Evolutionary conservation across 805 yeast genomes (phyloP).

Genomic region (Kazachstania martiniae): DNA sequence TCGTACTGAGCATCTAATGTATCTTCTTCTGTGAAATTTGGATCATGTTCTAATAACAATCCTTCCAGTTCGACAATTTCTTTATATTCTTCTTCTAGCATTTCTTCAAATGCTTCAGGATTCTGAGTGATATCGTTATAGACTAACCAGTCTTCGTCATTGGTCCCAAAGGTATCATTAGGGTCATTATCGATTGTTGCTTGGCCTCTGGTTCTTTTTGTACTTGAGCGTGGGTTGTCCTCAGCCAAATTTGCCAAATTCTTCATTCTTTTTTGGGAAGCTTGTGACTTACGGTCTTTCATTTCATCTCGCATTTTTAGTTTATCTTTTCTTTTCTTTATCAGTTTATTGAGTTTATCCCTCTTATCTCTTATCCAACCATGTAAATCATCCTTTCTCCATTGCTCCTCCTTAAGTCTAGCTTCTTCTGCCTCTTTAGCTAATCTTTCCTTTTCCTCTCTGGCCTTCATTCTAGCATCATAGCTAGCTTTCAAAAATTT

Average conservation of each 20-base stretch:
- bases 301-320: conserved; percentile 63
- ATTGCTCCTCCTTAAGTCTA: conserved; percentile 55
- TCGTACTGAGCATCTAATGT: conserved; percentile 72
- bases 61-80: conserved; percentile 55
- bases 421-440: conserved; percentile 48
- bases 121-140: conserved; percentile 72
- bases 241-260: conserved; percentile 82
- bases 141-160: conserved; percentile 91
- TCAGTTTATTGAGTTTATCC: conserved; percentile 43
- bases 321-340: conserved; percentile 56
- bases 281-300: conserved; percentile 79
- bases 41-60: conserved; percentile 70
- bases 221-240: conserved; percentile 33
- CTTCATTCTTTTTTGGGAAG: conserved; percentile 89
- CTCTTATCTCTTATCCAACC: conserved; percentile 77
- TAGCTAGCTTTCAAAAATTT: conserved; percentile 70
- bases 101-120: conserved; percentile 57
- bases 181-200: conserved; percentile 82
- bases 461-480: conserved; percentile 79
- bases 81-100: conserved; percentile 62
- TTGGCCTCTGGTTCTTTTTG: conserved; percentile 42
- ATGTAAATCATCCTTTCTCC: conserved; percentile 63
- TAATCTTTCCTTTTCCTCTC: conserved; percentile 64
- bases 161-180: conserved; percentile 87
- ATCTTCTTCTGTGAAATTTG: conserved; percentile 76